Conservation (phyloP, 495 filamentous ascomycete species). For the Xylaria longipes region DNA sequence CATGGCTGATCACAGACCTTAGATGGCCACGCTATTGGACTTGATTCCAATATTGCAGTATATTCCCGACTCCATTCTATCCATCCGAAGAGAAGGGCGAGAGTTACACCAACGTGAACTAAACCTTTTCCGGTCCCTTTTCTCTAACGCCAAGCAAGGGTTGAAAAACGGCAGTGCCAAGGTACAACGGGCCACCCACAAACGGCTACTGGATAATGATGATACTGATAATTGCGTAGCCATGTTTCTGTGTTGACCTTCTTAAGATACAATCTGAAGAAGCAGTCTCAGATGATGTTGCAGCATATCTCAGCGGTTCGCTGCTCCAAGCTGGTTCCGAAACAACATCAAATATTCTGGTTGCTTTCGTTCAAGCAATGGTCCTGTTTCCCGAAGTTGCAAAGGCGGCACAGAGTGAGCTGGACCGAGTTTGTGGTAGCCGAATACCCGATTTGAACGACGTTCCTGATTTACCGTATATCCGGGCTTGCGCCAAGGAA, state of each 20-base stretch:
- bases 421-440: conserved; percentile 55
- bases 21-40: not conserved
- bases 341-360: conserved; percentile 54
- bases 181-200: too few relatives aligned
- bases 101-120: too few relatives aligned
- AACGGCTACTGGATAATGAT: conserved; percentile 1
- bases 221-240: conserved; percentile 24
- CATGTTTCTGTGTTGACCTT: conserved; percentile 44
- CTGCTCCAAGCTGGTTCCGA: conserved; percentile 63
- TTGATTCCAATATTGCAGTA: conserved; percentile 17
- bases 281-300: conserved; percentile 45
- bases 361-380: conserved; percentile 65
- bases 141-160: too few relatives aligned
- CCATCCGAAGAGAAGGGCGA: not conserved
- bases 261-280: conserved; percentile 38
- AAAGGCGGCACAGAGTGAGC: conserved; percentile 55
- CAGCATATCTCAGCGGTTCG: conserved; percentile 49
- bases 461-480: conserved; percentile 61
- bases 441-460: conserved; percentile 60
- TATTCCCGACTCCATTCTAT: conserved; percentile 50
- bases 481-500: conserved; percentile 58
- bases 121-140: too few relatives aligned
- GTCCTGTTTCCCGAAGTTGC: conserved; percentile 53
- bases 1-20: too few relatives aligned
- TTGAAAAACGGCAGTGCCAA: too few relatives aligned